Percentiles rank a stretch among this genome's conserved stretches.
Conservation (phyloP, 176 grass and related monocot species). For the Guadua angustifolia region DNA sequence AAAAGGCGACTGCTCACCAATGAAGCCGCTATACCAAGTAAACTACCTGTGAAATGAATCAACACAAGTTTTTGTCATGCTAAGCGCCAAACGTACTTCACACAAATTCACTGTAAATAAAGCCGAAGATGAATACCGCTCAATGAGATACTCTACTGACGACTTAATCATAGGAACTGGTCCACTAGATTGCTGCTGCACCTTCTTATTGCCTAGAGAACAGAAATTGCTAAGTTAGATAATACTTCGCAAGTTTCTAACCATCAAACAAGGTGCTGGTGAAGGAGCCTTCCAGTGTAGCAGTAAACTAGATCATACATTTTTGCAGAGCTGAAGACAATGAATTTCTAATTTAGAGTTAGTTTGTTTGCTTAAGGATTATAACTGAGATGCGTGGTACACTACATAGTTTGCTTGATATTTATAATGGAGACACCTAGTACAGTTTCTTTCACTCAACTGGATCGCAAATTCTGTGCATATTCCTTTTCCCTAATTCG, state of each 20-base stretch:
- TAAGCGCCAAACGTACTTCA: background rate
- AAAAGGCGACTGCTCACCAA: slow-evolving; percentile 30
- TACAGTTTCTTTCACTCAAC: slow-evolving; percentile 1
- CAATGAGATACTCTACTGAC: slow-evolving; percentile 44
- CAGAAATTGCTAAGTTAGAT: slow-evolving; percentile 15
- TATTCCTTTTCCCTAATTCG: background rate
- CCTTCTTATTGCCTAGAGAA: slow-evolving; percentile 51
- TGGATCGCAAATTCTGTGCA: background rate
- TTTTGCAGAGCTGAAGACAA: background rate
- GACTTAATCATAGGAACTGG: slow-evolving; percentile 20
- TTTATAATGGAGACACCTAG: background rate
- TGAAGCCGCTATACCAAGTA: slow-evolving; percentile 35
- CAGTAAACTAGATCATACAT: background rate
- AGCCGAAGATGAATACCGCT: slow-evolving; percentile 11
- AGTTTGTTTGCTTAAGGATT: background rate
- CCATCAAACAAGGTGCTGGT: background rate
- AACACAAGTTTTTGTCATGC: background rate
- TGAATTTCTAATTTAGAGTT: slow-evolving; percentile 2
- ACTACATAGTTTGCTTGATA: background rate
- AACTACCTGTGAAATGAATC: slow-evolving; percentile 28
- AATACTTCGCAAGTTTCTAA: slow-evolving; percentile 3
- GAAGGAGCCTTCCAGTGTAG: background rate
- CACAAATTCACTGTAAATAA: background rate
- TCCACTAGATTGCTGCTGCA: slow-evolving; percentile 29
- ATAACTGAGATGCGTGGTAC: background rate